A percentile compares a stretch with the other conserved stretches of the same genome.
Conservation (phyloP, 306 rosid genomes). For the Quercus wislizeni region DNA sequence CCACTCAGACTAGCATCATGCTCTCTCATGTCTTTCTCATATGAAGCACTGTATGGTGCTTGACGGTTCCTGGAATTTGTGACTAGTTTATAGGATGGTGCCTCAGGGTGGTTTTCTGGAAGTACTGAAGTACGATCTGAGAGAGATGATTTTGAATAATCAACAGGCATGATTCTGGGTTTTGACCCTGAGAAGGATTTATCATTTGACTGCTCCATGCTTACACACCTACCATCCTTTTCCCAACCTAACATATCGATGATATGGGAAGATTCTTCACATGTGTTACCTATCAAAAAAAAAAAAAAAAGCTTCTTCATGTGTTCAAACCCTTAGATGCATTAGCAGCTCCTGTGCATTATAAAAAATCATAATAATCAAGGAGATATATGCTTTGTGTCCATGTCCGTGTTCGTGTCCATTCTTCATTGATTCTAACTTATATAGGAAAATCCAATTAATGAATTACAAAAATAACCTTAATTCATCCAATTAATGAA, state of each 20-base stretch:
- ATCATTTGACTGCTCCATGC: conserved; percentile 31
- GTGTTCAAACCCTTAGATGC: conserved; percentile 31
- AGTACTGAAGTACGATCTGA: conserved; percentile 35
- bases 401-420: no score
- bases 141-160: conserved; percentile 32
- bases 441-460: no score
- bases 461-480: no score
- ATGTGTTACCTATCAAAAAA: background rate
- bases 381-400: background rate
- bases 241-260: conserved; percentile 31
- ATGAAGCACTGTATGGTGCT: conserved; percentile 25
- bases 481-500: no score
- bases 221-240: conserved; percentile 23
- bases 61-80: conserved; percentile 28
- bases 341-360: conserved; percentile 40
- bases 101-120: conserved; percentile 34
- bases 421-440: no score
- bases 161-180: conserved; percentile 31
- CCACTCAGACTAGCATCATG: conserved; percentile 26
- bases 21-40: conserved; percentile 31
- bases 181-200: conserved; percentile 37
- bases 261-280: conserved; percentile 31
- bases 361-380: background rate
- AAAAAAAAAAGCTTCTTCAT: background rate
- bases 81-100: conserved; percentile 28